Evolutionary conservation across 768 basidiomycete species (phyloP).

Genomic region (Rhizopogon sp.): DNA sequence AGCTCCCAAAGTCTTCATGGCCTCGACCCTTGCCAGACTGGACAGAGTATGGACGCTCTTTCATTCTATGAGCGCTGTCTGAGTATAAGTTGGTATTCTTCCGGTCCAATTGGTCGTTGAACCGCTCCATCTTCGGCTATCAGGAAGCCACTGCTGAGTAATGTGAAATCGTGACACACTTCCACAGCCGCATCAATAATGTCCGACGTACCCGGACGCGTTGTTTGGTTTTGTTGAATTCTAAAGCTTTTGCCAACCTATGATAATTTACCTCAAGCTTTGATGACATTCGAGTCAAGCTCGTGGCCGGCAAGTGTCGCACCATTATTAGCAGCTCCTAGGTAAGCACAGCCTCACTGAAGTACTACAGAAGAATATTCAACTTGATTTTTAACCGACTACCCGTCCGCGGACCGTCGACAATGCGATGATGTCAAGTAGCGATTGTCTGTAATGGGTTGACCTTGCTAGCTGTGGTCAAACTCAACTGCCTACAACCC

Average conservation of each 20-base stretch:
- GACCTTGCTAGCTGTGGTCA: background rate
- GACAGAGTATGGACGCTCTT: slow-evolving; percentile 16
- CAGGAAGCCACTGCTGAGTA: background rate
- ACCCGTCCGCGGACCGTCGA: too few relatives aligned
- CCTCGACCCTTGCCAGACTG: slow-evolving; percentile 21
- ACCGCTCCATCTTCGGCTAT: slow-evolving; percentile 18
- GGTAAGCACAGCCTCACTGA: too few relatives aligned
- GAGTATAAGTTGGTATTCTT: background rate
- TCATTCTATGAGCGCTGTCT: slow-evolving; percentile 18
- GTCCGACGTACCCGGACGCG: slow-evolving; percentile 12
- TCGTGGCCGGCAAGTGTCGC: too few relatives aligned
- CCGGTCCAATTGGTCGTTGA: background rate
- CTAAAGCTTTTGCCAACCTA: slow-evolving; percentile 5
- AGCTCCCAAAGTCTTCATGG: slow-evolving; percentile 20
- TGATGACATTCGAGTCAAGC: too few relatives aligned
- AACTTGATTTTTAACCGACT: too few relatives aligned
- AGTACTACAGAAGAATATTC: too few relatives aligned
- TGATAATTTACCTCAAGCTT: too few relatives aligned
- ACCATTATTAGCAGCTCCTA: too few relatives aligned
- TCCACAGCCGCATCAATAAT: background rate
- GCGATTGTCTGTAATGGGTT: background rate
- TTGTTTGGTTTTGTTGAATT: slow-evolving; percentile 26
- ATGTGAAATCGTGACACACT: background rate
- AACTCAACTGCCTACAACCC: too few relatives aligned
- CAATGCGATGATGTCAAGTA: too few relatives aligned